Base-by-base conservation (phyloP, 106 monocot species). In the Chionographis japonica region DNA sequence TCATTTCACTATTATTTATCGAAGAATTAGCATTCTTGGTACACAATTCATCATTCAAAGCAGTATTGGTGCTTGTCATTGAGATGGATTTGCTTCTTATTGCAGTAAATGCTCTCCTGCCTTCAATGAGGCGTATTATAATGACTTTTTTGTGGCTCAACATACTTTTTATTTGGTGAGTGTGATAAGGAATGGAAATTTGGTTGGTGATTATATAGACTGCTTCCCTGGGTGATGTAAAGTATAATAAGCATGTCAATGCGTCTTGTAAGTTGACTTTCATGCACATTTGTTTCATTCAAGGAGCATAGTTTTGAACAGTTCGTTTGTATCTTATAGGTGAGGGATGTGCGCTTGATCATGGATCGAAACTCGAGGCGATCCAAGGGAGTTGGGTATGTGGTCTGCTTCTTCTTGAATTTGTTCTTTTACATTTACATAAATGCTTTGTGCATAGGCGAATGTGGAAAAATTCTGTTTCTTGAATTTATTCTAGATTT, bases 91-190 rank as follows among this genome's bases (percentile, higher is more conserved):
- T 86, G 79, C 79, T 86, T 86, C 82, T 86, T 78, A 83, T 86
- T 82, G 75, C 79, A 84, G 83, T 79, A 70, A 66, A 71, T 75
- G 66, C 70, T 75, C 66, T 57, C 75, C 75, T 84, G 82, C 86
- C 84, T 79, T 86, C 79, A 79, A 66, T 86, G 82, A 83, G 79
- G 79, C 19, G 70, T 79, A 79, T 79, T 79, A 79, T 83, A 65
- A 77, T 83, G 80, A 78, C 71, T 80, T 81, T 86, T 81, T 81
- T 84, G 74, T 87, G 78, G 84, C 84, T 72, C 81, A 84, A 84
- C 81, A 72, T 79, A 65, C 69, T 79, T 84, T 74, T 82, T 77
- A 69, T 89, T 82, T 78, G 88, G 79, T 80, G 79, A 79, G 79
- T 78, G 62, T 81, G 65, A 71, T 65, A 54, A 65, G 58, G 46